Evolutionary conservation across 495 filamentous ascomycete genomes (phyloP).

Genomic region (Cudoniella acicularis): DNA sequence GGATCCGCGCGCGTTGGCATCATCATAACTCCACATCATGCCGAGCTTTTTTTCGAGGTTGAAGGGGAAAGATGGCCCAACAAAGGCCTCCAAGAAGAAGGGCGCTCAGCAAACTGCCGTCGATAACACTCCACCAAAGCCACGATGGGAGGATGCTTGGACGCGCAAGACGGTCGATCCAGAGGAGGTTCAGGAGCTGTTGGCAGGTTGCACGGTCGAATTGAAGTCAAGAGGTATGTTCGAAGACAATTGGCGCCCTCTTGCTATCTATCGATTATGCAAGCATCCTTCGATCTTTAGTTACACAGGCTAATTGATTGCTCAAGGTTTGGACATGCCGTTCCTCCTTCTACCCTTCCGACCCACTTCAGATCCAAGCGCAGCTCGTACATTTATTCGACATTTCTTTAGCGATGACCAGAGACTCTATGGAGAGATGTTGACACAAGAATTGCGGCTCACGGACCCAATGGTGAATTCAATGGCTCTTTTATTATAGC

Average conservation of each 20-base stretch:
- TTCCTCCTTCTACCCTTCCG: constrained; percentile 96
- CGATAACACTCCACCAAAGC: constrained; percentile 55
- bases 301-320: constrained; percentile 31
- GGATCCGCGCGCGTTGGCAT: background rate
- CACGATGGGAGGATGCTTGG: constrained; percentile 88
- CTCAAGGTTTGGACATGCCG: constrained; percentile 76
- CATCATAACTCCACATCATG: constrained; percentile 30
- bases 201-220: constrained; percentile 81
- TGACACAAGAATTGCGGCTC: constrained; percentile 85
- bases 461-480: constrained; percentile 81
- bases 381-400: constrained; percentile 85
- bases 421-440: constrained; percentile 58
- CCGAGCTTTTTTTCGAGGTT: constrained; percentile 70
- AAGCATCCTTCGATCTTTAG: constrained; percentile 5
- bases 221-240: constrained; percentile 88
- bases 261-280: constrained; percentile 17
- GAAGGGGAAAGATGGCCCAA: constrained; percentile 61
- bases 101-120: constrained; percentile 47
- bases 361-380: constrained; percentile 85
- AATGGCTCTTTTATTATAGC: background rate
- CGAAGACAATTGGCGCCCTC: background rate
- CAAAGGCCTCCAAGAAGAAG: constrained; percentile 56
- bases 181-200: constrained; percentile 84
- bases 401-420: constrained; percentile 71
- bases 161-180: constrained; percentile 78